Base-by-base conservation (phyloP, 306 rosid species). In the Quercus gilva region DNA sequence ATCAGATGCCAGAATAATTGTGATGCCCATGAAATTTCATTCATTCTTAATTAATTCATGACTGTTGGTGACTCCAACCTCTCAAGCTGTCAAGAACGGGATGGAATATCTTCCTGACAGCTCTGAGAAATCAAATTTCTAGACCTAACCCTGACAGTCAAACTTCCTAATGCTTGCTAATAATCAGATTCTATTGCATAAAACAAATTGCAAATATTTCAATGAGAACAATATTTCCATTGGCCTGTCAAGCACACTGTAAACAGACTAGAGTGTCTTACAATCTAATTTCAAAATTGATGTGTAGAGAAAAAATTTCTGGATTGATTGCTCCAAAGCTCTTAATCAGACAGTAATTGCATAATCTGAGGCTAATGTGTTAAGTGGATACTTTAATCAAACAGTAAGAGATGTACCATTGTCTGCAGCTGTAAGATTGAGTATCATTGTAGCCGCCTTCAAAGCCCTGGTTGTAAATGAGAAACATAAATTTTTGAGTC, bases 321-420 rank as follows among this genome's bases (percentile, higher is more conserved):
- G 23, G 71, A 41, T 17, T 65, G 45, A 17, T 31, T 17, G 45
- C 15, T 67, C 71, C 71, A 8, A 31, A 31, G 71, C 51, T 7
- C 19, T 52, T 33, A 3, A 29, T 31, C 71, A 17, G 14, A 33
- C 19, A 8, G 4, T 14, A 67, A 18, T 21, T 9, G 25, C n/a
- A 33, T 7, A 67, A 17, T 17, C 14, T 45, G 4, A 67, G 8
- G 71, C 7, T 19, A 19, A 45, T 33, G 25, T 67, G 51, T 18
- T 67, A 14, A 33, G 51, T 31, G 56, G 65, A 20, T 57, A 43
- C 43, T 19, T 81, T 15, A 41, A 70, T 91, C 88, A 92, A 65
- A 92, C 97, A 11, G 94, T 88, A 71, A 92, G 97, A 74, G 98
- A 91, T 19, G 97, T 91, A n/a, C 98, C 98, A 57, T 94, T 94